Evolutionary conservation across 2,329 filamentous ascomycete species (phyloP).

Genomic region (Exophiala lecanii-corni): DNA sequence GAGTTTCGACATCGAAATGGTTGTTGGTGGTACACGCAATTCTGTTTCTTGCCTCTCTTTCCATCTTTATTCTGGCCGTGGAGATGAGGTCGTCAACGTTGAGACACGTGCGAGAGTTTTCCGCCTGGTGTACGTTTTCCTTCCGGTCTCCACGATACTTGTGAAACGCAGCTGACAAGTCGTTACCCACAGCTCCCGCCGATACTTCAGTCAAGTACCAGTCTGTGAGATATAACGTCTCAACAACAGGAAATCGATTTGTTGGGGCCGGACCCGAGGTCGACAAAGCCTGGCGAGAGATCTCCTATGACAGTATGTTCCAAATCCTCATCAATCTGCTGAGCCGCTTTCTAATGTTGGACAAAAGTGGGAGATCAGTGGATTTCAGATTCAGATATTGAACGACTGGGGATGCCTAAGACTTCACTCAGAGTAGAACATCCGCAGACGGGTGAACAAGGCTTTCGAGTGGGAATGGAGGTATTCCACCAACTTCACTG

Average conservation of each 20-base stretch:
- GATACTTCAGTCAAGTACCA: slow-evolving; percentile 47
- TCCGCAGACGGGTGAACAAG: slow-evolving; percentile 52
- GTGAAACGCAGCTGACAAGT: slow-evolving; percentile 30
- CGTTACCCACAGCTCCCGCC: slow-evolving; percentile 36
- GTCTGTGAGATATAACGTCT: slow-evolving; percentile 46
- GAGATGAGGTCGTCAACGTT: slow-evolving; percentile 25
- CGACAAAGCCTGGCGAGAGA: slow-evolving; percentile 54
- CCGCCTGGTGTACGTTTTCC: slow-evolving; percentile 42
- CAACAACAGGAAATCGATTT: slow-evolving; percentile 43
- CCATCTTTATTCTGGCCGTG: slow-evolving; percentile 12
- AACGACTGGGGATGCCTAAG: slow-evolving; percentile 49
- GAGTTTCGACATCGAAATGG: slow-evolving; percentile 13
- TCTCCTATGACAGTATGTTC: slow-evolving; percentile 44
- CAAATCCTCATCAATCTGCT: neutral
- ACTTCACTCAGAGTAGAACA: slow-evolving; percentile 53
- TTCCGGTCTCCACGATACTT: neutral
- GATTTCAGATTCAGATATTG: slow-evolving; percentile 52
- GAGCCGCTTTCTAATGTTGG: neutral
- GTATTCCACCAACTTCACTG: slow-evolving; percentile 56
- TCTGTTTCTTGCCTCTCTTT: slow-evolving; percentile 5
- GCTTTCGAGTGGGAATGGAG: slow-evolving; percentile 57
- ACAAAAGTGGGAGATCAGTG: slow-evolving; percentile 52
- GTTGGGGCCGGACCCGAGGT: slow-evolving; percentile 55
- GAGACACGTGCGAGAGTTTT: slow-evolving; percentile 36
- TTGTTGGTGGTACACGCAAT: slow-evolving; percentile 13